Base-by-base conservation (phyloP, 2,329 filamentous ascomycete genomes). In the Scedosporium minutisporum region DNA sequence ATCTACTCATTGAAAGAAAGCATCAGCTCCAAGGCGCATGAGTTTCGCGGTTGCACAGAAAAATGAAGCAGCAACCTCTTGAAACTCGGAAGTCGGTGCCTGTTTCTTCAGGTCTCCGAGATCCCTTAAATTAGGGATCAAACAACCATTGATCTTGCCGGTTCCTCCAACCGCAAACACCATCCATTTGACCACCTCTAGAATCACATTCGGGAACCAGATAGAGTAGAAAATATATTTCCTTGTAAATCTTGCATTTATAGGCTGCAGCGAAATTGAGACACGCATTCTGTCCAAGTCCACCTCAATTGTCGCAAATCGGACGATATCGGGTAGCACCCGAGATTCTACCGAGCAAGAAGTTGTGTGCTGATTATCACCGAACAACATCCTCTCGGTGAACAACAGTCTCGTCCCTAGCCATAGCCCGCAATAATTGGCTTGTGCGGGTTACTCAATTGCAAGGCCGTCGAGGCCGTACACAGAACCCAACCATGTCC, bases 401-500 rank as follows among this genome's bases (percentile, higher is more conserved):
- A 38, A 61, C 27, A 48, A 60, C 38, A 25, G 14, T 9, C 4
- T 9, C n/a, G 16, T 16, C n/a, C n/a, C 42, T 3, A 27, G 33
- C 21, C 58, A 55, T 23, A 55, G 51, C 51, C 51, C 18, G 51
- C 51, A 16, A 23, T 18, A 55, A 55, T 55, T 55, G 51, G 51
- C 51, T 55, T 27, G 51, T 29, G 41, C 23, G n/a, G 58, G 23
- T 16, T 25, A 55, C 48, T 23, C 60, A 57, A 55, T 61, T 61
- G 60, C 29, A 55, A 38, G 48, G 27, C 60, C 29, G 25, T 4
- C 14, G 14, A 21, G 48, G 60, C 60, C 59, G 27, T 14, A 57
- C 38, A 42, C 57, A 33, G 42, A 16, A 42, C 57, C 6, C 46
- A 27, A 57, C 27, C 61, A 66, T 65, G 65, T 63, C 66, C 18